Conservation (phyloP, 345 rosid species). For the Cardamine resedifolia region DNA sequence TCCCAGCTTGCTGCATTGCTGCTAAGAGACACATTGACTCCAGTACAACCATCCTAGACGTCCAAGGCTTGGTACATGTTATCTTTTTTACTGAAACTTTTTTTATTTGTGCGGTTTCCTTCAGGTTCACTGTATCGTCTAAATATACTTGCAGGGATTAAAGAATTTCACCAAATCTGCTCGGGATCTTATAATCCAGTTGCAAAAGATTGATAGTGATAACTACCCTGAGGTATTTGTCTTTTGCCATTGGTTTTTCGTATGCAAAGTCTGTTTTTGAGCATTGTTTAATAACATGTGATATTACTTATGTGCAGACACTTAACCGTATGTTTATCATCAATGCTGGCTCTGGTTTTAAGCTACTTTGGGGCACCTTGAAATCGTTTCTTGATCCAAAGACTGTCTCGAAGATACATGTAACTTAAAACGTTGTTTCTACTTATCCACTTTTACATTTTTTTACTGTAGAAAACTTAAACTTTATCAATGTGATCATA, state of each 20-base stretch:
- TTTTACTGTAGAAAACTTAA: background rate
- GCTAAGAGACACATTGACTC: conserved; percentile 82
- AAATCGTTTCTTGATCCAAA: conserved; percentile 86
- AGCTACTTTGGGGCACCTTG: conserved; percentile 69
- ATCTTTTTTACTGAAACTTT: background rate
- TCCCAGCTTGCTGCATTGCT: conserved; percentile 85
- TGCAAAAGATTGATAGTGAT: conserved; percentile 87
- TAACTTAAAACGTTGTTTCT: conserved; percentile 31
- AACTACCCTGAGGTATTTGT: conserved; percentile 82
- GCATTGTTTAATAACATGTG: conserved; percentile 6
- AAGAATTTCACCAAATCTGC: conserved; percentile 82
- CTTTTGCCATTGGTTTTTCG: background rate
- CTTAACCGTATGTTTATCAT: conserved; percentile 82
- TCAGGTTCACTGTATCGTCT: background rate
- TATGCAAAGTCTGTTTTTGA: background rate
- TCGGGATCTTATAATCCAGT: conserved; percentile 68
- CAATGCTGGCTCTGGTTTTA: conserved; percentile 91
- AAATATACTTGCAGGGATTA: conserved; percentile 51
- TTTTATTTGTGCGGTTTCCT: background rate
- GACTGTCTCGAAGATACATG: conserved; percentile 80
- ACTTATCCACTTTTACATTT: background rate
- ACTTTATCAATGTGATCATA: conserved; percentile 16
- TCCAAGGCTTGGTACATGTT: conserved; percentile 80
- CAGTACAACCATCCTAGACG: conserved; percentile 83
- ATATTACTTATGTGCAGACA: conserved; percentile 53